Conservation (phyloP, 2,329 filamentous ascomycete species). For the Phialophora verrucosa region DNA sequence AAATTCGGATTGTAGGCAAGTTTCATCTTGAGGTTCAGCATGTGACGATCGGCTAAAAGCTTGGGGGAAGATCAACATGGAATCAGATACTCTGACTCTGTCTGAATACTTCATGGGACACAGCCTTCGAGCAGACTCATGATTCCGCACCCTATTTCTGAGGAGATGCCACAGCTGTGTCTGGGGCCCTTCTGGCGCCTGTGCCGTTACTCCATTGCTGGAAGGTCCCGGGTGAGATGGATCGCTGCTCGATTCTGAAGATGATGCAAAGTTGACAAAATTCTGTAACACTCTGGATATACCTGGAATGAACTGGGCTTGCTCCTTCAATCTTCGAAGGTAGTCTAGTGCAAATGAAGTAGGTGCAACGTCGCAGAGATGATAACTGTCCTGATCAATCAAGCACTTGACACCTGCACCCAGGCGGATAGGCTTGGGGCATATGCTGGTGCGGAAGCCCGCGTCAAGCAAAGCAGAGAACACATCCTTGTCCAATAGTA, state of each 20-base stretch:
- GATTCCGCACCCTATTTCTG: slow-evolving; percentile 17
- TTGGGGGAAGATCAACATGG: neutral
- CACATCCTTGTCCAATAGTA: slow-evolving; percentile 18
- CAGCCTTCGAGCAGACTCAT: slow-evolving; percentile 23
- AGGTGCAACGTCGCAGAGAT: slow-evolving; percentile 28
- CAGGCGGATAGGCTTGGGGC: slow-evolving; percentile 20
- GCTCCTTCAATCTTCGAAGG: slow-evolving; percentile 21
- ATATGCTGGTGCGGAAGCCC: slow-evolving; percentile 27
- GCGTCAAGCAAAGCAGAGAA: slow-evolving; percentile 29
- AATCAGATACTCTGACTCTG: neutral
- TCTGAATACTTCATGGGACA: slow-evolving; percentile 22
- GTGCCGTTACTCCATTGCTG: neutral
- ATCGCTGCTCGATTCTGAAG: neutral
- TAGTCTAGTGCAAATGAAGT: slow-evolving; percentile 24
- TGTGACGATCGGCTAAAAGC: neutral
- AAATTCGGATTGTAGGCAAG: neutral
- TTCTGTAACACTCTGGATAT: slow-evolving; percentile 21
- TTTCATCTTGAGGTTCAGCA: neutral
- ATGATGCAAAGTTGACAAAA: slow-evolving; percentile 11
- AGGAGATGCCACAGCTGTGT: slow-evolving; percentile 27
- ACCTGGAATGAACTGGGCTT: slow-evolving; percentile 22
- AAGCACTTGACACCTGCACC: slow-evolving; percentile 21
- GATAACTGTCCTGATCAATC: slow-evolving; percentile 1
- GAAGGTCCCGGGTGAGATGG: neutral
- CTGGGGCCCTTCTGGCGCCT: slow-evolving; percentile 3